Base-by-base conservation (phyloP, 305 asterid species). In the Fraxinus latifolia region DNA sequence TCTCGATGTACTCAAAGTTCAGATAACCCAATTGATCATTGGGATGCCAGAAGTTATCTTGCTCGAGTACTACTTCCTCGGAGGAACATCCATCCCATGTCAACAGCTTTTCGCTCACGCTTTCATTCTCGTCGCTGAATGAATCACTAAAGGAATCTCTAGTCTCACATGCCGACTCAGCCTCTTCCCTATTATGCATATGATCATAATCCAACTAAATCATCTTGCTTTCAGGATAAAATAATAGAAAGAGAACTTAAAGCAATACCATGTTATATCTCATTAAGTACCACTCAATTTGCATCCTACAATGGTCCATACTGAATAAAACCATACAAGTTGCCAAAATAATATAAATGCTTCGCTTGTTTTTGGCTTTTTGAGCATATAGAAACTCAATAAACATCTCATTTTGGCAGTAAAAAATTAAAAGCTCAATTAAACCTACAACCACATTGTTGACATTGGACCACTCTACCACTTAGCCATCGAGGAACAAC, bases 11-110 rank as follows among this genome's bases (percentile, higher is more conserved):
- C 82, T 96, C 96, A 80, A 90, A 89, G 82, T 96, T 94, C 80
- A 91, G 97, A 86, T 88, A 85, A 34, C 99, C 99, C 95, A 93
- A 89, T 90, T 93, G 90, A 60, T 94, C 97, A 81, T 92, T 91
- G 27, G 86, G 83, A 78, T 88, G 93, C 89, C 91, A 87, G 29
- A 89, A 91, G 80, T 86, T 85, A 81, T 94, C 97, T 58, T 90
- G 96, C 80, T 94, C 97, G 27, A 73, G 89, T 2, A 85, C 67
- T 33, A 94, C 98, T 84, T 95, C 99, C 70, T 95, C 99, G 0
- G 99, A 94, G 0, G 99, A 94, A 81, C 95, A 93, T 37, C 98
- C 96, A 47, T 95, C 98, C 97, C 98, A 92, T 87, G 97, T 91
- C 23, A 97, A 93, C n/a, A 88, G 83, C 92, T 92, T 94, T 42